Evolutionary conservation across 768 basidiomycete species (phyloP), one percentile per base, ranked within the genome.

Genomic region (Russula sp.): DNA sequence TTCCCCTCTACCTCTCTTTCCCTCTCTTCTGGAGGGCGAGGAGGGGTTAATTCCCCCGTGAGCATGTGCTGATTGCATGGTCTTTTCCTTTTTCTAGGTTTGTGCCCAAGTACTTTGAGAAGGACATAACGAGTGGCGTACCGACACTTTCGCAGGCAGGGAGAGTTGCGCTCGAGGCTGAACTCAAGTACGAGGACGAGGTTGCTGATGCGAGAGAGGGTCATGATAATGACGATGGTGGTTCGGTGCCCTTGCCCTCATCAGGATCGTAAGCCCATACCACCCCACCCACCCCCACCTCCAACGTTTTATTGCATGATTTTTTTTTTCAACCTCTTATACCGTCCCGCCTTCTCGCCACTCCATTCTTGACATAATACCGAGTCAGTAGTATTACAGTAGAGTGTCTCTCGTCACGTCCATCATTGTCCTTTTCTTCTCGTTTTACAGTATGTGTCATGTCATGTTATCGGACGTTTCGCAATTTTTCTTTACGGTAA

Each of bases 31-130:
- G 13, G 24, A 49, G 14, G 11, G 14, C 4, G 5, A 4, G 22
- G 46, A 8, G 3, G 46, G 9, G 36, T 36, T 24, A 1, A 22
- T 11, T 13, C 16, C 18, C n/a, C 8, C 42, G 7, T 44, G 46
- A 11, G 46, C n/a, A 48, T 5, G 46, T 48, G 11, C 46, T 48
- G 18, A 52, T 30, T 34, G 30, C 10, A 5, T 52, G 51, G 6
- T 32, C 28, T 18, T 18, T n/a, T 44, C 28, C 5, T 30, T 30
- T 44, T 24, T 26, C 2, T 61, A 89, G 92, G 67, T 92, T 92
- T 73, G 78, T 84, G 59, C 86, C 94, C 30, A 72, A 72, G 42
- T 93, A 87, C 75, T 96, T 98, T 70, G 88, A 88, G 71, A 77
- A 80, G 59, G 84, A 89, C 58, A 78, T 86, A 58, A 79, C 78